phyloP scores from a whole-genome alignment of 306 rosid genomes.

The Vigna radiata region DNA sequence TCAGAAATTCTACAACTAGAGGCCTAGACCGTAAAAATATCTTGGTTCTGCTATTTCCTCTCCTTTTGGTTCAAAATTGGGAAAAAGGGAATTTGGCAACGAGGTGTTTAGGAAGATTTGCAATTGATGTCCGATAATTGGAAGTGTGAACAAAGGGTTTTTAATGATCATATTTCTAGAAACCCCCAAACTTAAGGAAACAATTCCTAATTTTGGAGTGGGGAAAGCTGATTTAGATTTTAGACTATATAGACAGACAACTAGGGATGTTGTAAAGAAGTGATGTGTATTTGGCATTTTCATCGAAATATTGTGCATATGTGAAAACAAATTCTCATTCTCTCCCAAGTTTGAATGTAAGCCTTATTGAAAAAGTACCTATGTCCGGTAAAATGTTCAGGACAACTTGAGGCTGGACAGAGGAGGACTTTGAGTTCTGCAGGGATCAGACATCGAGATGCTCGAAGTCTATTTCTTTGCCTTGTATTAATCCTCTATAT shows the following conservation, averaged over 20 bases:
- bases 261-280: constrained; percentile 1
- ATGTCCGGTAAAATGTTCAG: constrained; percentile 35
- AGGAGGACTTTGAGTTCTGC: constrained; percentile 28
- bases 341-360: not conserved
- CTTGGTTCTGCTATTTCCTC: not conserved
- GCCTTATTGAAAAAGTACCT: constrained; percentile 25
- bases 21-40: not conserved
- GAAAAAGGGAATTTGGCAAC: constrained; percentile 6
- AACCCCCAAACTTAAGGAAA: not conserved
- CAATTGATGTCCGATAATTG: not conserved
- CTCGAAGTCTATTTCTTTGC: constrained; percentile 28
- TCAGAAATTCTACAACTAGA: not conserved
- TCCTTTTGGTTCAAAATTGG: constrained; percentile 18
- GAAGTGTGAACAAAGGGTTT: not conserved
- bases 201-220: not conserved
- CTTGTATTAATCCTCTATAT: constrained; percentile 9
- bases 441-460: constrained; percentile 19
- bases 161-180: not conserved
- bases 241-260: not conserved
- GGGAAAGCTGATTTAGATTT: not conserved
- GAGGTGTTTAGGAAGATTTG: constrained; percentile 10
- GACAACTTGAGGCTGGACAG: constrained; percentile 32
- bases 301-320: not conserved
- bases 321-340: not conserved
- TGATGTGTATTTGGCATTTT: constrained; percentile 6